These are phyloP conservation scores for Solanum etuberosum DNA, from an alignment of 257 asterid species.

Conservation along the genomic window DNA sequence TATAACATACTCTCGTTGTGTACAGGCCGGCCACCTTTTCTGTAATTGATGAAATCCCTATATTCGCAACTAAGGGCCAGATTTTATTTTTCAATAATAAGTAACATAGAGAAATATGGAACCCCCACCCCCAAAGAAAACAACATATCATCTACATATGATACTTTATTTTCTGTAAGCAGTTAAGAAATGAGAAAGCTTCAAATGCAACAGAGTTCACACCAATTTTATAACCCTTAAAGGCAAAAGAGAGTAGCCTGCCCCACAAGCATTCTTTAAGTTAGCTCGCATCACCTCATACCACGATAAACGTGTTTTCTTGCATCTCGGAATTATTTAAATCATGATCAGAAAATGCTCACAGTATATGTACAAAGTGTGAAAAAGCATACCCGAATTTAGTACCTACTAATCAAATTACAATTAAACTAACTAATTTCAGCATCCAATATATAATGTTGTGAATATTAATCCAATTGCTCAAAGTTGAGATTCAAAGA, in stretches of 20 bases:
- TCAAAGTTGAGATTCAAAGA: background rate
- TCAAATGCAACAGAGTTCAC: background rate
- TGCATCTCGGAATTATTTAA: background rate
- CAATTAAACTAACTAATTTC: background rate
- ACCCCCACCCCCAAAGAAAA: background rate
- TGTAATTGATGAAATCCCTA: background rate
- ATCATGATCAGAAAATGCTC: background rate
- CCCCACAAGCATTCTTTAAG: background rate
- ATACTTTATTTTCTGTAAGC: background rate
- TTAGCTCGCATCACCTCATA: background rate
- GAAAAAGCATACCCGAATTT: background rate
- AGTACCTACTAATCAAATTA: background rate
- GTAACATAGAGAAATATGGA: background rate
- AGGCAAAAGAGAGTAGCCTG: background rate
- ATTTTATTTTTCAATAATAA: background rate
- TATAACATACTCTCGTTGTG: background rate
- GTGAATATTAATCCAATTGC: background rate
- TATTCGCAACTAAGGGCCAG: background rate
- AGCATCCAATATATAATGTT: background rate
- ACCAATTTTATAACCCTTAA: background rate
- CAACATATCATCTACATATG: background rate
- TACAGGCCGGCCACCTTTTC: background rate
- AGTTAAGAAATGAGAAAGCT: background rate
- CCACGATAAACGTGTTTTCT: background rate
- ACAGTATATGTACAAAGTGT: background rate